Conservation (phyloP, 2,329 filamentous ascomycete genomes). For the Ploettnerulaceae sp. region DNA sequence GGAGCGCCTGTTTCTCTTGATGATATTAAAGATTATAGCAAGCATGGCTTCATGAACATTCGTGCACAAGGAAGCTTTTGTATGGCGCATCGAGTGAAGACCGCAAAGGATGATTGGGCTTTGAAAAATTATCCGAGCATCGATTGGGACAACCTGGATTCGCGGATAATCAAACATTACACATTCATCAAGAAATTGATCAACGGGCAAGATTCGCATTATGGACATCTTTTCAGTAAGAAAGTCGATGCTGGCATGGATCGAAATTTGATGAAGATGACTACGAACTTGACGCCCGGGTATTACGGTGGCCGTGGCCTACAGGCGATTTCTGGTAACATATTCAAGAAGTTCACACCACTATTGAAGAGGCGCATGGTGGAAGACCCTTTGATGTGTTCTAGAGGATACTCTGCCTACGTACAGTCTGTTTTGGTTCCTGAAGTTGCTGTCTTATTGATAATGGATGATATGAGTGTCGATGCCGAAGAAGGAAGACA, state of each 20-base stretch:
- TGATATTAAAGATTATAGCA: constrained; percentile 49
- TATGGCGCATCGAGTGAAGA: constrained; percentile 52
- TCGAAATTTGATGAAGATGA: constrained; percentile 54
- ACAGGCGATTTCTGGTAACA: constrained; percentile 64
- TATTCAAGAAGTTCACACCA: constrained; percentile 55
- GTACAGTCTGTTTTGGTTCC: constrained; percentile 74
- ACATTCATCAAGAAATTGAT: constrained; percentile 54
- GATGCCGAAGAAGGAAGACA: constrained; percentile 36
- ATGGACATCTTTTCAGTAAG: constrained; percentile 50
- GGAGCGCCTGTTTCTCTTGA: constrained; percentile 50
- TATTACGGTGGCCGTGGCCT: constrained; percentile 80
- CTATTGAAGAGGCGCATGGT: constrained; percentile 58
- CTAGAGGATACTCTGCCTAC: constrained; percentile 61
- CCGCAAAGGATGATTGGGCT: constrained; percentile 41
- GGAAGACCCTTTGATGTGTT: constrained; percentile 60
- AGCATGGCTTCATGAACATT: constrained; percentile 51
- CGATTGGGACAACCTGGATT: constrained; percentile 59
- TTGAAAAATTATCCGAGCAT: constrained; percentile 62
- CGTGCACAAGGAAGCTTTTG: constrained; percentile 60
- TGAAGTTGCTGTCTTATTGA: constrained; percentile 53
- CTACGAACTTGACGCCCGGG: constrained; percentile 56
- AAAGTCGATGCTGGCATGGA: constrained; percentile 53
- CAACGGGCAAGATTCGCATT: constrained; percentile 51
- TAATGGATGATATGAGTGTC: constrained; percentile 54
- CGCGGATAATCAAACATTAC: constrained; percentile 54